Evolutionary conservation across 441 rosid species (phyloP), one percentile per base, ranked within the genome.

Genomic region (Erodium moschatum): DNA sequence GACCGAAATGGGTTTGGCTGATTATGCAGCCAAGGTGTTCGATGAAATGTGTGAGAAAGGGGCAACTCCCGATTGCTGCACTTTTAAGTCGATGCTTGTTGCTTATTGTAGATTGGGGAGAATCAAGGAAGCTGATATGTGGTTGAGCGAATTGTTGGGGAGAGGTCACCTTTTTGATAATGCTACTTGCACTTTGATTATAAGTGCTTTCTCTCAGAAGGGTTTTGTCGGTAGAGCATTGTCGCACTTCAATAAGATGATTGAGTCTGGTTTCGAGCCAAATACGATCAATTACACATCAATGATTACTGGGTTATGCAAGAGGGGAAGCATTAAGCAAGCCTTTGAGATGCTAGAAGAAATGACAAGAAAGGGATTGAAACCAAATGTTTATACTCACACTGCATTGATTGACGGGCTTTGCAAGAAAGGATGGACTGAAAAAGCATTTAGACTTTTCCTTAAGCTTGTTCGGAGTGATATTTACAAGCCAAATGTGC

Each of bases 361-460:
- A 71, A 90, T 92, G 94, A 90, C 86, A 67, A 67, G 83, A 65
- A 70, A 75, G 70, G 98, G 94, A 44, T 89, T 85, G 91, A 90
- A 87, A 72, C 98, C 94, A 2, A 89, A 90, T 78, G 96, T 90
- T 35, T 90, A 90, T 69, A 89, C 97, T 11, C 98, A 90, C 69
- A 87, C 96, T 0, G 81, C 75, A 42, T 78, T 92, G 69, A 90
- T 90, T 69, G 91, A 92, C 65, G 97, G 97, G 64, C 76, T 92
- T 35, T 92, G 98, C 78, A 90, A 84, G 85, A 89, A 90, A 72
- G 90, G 96, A 6, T 90, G 96, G 98, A 90, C 90, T 2, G 98
- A 90, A 68, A 92, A 87, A 80, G 97, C 94, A 33, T 92, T 90
- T 73, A 84, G 97, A 71, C 72, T 90, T 74, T 92, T 92, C 38